phyloP scores from a whole-genome alignment of 1,139 yeast species.

The Saccharomycopsis hybrid region DNA sequence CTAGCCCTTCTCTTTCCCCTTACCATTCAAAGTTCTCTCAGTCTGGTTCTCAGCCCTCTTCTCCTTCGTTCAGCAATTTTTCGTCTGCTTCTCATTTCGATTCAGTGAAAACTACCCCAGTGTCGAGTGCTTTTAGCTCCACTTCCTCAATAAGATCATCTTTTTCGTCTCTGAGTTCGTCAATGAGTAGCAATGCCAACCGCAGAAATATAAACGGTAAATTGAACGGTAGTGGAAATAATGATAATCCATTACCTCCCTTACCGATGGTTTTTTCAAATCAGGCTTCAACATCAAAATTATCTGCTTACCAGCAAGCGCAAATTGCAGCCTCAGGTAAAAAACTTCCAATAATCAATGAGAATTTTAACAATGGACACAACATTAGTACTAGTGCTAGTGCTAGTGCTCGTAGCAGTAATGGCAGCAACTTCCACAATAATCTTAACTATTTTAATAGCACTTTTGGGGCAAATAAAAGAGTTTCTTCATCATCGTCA shows the following conservation, averaged over 20 bases:
- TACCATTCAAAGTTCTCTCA: conserved; percentile 11
- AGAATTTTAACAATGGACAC: too few species aligned
- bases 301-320: conserved; percentile 21
- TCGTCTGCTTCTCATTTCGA: conserved; percentile 16
- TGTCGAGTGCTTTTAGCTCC: conserved; percentile 15
- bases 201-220: too few species aligned
- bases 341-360: conserved; percentile 17
- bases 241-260: conserved; percentile 5
- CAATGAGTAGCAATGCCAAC: conserved; percentile 14
- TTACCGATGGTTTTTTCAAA: conserved; percentile 14
- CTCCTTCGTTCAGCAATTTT: conserved; percentile 17
- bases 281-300: conserved; percentile 11
- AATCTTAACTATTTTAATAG: conserved; percentile 1
- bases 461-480: conserved; percentile 3
- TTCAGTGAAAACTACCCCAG: conserved; percentile 19
- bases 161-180: conserved; percentile 8
- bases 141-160: conserved; percentile 17
- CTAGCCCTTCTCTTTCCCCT: conserved; percentile 16
- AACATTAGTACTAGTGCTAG: too few species aligned
- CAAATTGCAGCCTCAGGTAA: conserved; percentile 16
- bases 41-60: conserved; percentile 21
- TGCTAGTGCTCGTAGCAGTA: too few species aligned
- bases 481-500: conserved; percentile 9
- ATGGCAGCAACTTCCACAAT: neutral
- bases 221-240: neutral